A percentile compares a stretch with the other conserved stretches of the same genome.
These are phyloP conservation scores for Galeopsis tetrahit DNA, from an alignment of 257 asterid genomes.

Conservation along the genomic window DNA sequence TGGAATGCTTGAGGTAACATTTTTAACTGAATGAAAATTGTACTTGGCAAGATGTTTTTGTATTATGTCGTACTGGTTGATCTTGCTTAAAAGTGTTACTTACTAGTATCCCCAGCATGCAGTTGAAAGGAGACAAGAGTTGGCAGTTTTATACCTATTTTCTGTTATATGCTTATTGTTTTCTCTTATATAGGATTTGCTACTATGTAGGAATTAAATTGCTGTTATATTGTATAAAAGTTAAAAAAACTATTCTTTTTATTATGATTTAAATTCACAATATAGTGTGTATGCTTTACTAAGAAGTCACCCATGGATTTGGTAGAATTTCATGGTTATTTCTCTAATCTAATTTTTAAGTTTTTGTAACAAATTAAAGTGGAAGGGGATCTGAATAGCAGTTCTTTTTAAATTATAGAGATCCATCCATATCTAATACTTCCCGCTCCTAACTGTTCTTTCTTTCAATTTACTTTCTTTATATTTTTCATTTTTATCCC, in stretches of 20 bases:
- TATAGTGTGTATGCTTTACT: not conserved
- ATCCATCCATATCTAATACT: not conserved
- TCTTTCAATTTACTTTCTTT: not conserved
- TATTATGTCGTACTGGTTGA: slow-evolving; percentile 21
- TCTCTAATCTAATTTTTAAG: not conserved
- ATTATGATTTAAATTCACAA: not conserved
- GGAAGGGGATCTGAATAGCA: slow-evolving; percentile 8
- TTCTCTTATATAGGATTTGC: slow-evolving; percentile 1
- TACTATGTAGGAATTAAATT: not conserved
- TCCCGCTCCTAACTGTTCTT: too few species aligned
- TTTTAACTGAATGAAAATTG: slow-evolving; percentile 11
- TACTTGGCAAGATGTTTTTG: slow-evolving; percentile 5
- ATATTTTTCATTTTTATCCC: not conserved
- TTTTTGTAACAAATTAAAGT: slow-evolving; percentile 15
- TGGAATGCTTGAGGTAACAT: slow-evolving; percentile 88
- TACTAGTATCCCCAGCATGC: not conserved
- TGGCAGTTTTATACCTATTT: not conserved
- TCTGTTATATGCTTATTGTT: not conserved
- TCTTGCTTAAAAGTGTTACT: slow-evolving; percentile 14
- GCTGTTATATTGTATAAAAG: not conserved
- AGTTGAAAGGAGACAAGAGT: slow-evolving; percentile 18
- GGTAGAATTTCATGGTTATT: slow-evolving; percentile 10
- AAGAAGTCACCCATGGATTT: not conserved
- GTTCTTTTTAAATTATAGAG: slow-evolving; percentile 4
- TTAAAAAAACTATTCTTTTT: not conserved